Percentiles rank a stretch among this genome's conserved stretches.
phyloP scores from a whole-genome alignment of 352 stramenopile species.

The Globisporangium canariense region DNA sequence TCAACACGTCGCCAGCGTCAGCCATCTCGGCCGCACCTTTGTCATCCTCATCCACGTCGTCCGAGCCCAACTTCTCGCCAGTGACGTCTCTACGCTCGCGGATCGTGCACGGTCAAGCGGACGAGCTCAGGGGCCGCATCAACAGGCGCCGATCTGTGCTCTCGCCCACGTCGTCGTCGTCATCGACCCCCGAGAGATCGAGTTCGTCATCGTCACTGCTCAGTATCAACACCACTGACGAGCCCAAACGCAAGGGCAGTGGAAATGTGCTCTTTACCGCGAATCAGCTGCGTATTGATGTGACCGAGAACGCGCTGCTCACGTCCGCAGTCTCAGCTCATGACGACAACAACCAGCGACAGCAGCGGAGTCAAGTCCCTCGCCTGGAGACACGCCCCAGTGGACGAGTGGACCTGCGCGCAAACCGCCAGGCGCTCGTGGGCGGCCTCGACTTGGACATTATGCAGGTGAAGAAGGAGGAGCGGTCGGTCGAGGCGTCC shows the following conservation, averaged over 20 bases:
- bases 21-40: background rate
- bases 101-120: slow-evolving; percentile 31
- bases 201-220: background rate
- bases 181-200: background rate
- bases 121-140: slow-evolving; percentile 29
- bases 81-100: slow-evolving; percentile 36
- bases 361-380: background rate
- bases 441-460: slow-evolving; percentile 64
- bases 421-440: slow-evolving; percentile 33
- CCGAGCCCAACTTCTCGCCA: slow-evolving; percentile 33
- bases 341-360: background rate
- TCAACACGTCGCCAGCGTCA: slow-evolving; percentile 27
- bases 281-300: slow-evolving; percentile 46
- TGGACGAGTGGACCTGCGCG: slow-evolving; percentile 19
- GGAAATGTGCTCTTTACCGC: slow-evolving; percentile 22
- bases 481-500: slow-evolving; percentile 52
- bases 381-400: slow-evolving; percentile 8
- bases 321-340: background rate
- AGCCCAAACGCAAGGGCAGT: slow-evolving; percentile 8
- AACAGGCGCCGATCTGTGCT: slow-evolving; percentile 14
- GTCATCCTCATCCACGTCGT: background rate
- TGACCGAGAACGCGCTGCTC: slow-evolving; percentile 21
- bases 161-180: slow-evolving; percentile 1
- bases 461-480: slow-evolving; percentile 54
- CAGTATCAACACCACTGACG: slow-evolving; percentile 1